These are phyloP conservation scores for Eucalyptus regnans DNA, from an alignment of 345 rosid genomes.

Conservation along the genomic window DNA sequence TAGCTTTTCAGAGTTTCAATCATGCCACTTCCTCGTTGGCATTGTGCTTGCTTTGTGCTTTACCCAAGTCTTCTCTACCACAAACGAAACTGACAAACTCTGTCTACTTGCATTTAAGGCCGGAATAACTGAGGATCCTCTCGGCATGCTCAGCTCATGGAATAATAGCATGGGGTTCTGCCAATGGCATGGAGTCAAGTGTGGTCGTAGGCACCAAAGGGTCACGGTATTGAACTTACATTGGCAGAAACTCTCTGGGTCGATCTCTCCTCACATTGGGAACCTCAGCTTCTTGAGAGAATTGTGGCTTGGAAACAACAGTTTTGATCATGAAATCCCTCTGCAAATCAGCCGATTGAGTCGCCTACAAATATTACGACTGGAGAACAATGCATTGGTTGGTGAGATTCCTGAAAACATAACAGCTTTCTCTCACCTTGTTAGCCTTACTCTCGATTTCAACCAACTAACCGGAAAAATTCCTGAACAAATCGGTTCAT, in stretches of 20 bases:
- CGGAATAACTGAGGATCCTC: neutral
- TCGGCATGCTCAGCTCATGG: neutral
- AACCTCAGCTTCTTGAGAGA: neutral
- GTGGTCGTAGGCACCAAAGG: neutral
- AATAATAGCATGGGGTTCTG: neutral
- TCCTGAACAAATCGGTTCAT: neutral
- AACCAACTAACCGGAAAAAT: neutral
- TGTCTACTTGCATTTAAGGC: neutral
- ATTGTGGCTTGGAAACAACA: neutral
- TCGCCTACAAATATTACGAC: accelerated
- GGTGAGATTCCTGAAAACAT: neutral
- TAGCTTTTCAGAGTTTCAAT: neutral
- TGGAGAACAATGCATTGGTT: neutral
- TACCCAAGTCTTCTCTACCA: neutral
- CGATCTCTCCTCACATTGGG: neutral
- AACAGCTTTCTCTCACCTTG: neutral
- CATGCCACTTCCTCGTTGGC: neutral
- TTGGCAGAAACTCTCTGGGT: neutral
- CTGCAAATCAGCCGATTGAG: neutral
- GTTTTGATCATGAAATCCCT: neutral
- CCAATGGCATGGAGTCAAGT: neutral
- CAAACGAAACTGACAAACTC: neutral
- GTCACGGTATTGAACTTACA: neutral
- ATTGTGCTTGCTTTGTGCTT: neutral
- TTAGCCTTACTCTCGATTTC: accelerated